A percentile compares a stretch with the other conserved stretches of the same genome.
Evolutionary conservation across 768 basidiomycete genomes (phyloP).

Genomic region (Cystobasidium onofrii): DNA sequence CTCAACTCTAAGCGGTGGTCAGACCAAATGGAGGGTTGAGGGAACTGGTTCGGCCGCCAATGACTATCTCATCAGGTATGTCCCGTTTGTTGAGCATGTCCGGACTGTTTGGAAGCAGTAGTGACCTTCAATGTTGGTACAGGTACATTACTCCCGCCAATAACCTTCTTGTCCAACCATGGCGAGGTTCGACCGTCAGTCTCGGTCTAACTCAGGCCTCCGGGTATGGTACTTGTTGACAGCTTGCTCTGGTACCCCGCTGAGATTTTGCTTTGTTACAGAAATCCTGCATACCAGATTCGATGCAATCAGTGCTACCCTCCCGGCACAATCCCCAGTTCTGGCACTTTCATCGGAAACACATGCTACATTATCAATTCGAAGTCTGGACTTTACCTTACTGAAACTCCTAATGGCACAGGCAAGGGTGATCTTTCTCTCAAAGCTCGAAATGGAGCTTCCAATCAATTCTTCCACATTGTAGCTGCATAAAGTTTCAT

Average conservation of each 20-base stretch:
- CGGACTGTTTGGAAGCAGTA: too few relatives aligned
- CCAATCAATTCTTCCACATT: neutral
- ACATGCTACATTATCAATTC: neutral
- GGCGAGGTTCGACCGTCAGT: neutral
- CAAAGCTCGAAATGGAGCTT: neutral
- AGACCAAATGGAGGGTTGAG: neutral
- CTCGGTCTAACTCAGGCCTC: neutral
- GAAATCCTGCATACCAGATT: neutral
- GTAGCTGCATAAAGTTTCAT: neutral
- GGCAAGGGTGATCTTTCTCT: neutral
- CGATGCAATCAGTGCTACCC: neutral
- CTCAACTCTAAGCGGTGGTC: neutral
- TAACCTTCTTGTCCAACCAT: neutral
- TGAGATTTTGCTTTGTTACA: too few relatives aligned
- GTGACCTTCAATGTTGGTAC: too few relatives aligned
- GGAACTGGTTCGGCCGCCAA: neutral
- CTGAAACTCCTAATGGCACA: neutral
- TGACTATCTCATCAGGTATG: slow-evolving; percentile 1
- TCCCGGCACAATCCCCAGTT: neutral
- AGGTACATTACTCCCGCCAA: neutral
- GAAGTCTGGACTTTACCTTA: neutral
- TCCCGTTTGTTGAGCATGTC: too few relatives aligned
- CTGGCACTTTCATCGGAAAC: neutral
- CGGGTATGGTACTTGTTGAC: neutral
- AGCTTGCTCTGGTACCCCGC: too few relatives aligned